phyloP scores from a whole-genome alignment of 1,284 basidiomycete species.

The Blastosporella zonata region DNA sequence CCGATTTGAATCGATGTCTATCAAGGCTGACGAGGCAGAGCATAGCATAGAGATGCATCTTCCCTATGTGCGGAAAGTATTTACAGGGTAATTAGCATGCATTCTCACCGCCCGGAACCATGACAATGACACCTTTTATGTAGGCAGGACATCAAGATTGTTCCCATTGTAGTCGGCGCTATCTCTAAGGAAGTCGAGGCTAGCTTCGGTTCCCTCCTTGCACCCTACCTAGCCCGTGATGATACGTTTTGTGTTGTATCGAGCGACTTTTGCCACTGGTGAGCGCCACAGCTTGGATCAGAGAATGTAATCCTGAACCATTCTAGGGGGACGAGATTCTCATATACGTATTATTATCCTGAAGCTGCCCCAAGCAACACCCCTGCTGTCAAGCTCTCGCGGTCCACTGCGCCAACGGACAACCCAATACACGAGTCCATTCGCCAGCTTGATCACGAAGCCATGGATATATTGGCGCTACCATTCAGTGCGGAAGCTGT shows the following conservation, averaged over 20 bases:
- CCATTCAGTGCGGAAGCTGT: slow-evolving; percentile 48
- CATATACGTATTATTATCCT: slow-evolving; percentile 89
- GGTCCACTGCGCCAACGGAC: slow-evolving; percentile 36
- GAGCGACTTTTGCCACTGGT: slow-evolving; percentile 99
- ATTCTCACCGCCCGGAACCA: neutral
- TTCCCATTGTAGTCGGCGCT: slow-evolving; percentile 91
- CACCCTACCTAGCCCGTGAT: slow-evolving; percentile 73
- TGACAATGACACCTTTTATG: neutral
- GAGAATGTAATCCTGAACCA: neutral
- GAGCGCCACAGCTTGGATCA: slow-evolving; percentile 18
- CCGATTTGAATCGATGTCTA: slow-evolving; percentile 70
- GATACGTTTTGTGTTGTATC: slow-evolving; percentile 90
- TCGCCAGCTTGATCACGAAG: slow-evolving; percentile 71
- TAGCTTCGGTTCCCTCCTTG: slow-evolving; percentile 68
- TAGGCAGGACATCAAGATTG: slow-evolving; percentile 75
- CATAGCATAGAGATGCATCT: slow-evolving; percentile 99
- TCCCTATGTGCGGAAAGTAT: slow-evolving; percentile 88
- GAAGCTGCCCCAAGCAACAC: slow-evolving; percentile 50
- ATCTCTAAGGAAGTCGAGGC: slow-evolving; percentile 63
- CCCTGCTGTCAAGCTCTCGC: slow-evolving; percentile 52
- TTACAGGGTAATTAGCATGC: slow-evolving; percentile 61
- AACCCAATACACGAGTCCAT: slow-evolving; percentile 74
- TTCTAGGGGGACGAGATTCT: slow-evolving; percentile 84
- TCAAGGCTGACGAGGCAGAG: slow-evolving; percentile 83
- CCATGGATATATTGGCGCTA: slow-evolving; percentile 70